Base-by-base conservation (phyloP, 257 asterid species). In the Penstemon newberryi region DNA sequence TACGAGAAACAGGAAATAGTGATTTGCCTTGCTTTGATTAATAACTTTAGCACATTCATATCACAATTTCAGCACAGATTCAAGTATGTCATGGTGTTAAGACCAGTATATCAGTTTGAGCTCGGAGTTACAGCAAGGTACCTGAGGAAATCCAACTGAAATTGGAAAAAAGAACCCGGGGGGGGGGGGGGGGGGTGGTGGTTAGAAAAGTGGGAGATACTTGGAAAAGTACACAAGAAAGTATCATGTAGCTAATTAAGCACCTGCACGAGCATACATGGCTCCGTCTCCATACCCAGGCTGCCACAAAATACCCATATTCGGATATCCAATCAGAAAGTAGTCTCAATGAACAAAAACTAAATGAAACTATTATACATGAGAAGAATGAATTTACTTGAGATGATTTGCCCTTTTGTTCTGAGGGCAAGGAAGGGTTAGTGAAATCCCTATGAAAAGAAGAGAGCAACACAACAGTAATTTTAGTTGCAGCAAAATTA, bases 131-230 rank as follows among this genome's bases (percentile, higher is more conserved):
- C 71, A 69, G 58, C 69, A 63, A 73, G 62, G 68, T 42, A 78
- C 97, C 99, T 88, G 99, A 7, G 95, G 86, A 78, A 80, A 89
- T 89, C 97, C 99, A 68, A 77, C 99, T 89, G 92, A 54, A 74
- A 59, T 25, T 25, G 65, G 52, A 39, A 37, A 55, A 63, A 60
- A 66, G 58, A 37, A 72, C 53, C 9, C 13, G 44, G 61, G 69
- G 18, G 25, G 69, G 53, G 68, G 41, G 40, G 4, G 36, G 66
- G 49, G 45, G 55, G 44, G 58, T n/a, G 55, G 69, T 18, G 4
- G 83, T 78, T 53, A 81, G 80, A 73, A 77, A 5, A 47, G 66
- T 40, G 55, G 44, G 63, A 65, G 33, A 53, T 15, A 70, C 37
- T 6, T 36, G 8, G 44, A 52, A 61, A 72, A 63, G 5, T n/a